Conservation (phyloP, 2,329 filamentous ascomycete species). For the Neurospora crassa region DNA sequence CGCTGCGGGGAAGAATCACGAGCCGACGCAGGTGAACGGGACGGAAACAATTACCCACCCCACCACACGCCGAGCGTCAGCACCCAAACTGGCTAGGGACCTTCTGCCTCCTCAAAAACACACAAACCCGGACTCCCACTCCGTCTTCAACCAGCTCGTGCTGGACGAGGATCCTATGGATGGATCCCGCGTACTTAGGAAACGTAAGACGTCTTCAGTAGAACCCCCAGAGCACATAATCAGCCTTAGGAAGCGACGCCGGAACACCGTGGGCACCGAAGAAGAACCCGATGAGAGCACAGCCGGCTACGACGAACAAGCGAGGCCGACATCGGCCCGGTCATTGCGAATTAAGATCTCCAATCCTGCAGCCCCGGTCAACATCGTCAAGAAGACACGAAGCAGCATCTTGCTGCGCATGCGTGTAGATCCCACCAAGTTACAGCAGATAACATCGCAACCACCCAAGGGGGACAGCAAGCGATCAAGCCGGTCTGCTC, state of each 20-base stretch:
- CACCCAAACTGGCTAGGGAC: conserved; percentile 60
- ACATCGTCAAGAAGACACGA: conserved; percentile 33
- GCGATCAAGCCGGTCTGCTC: conserved; percentile 28
- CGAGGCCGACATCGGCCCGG: conserved; percentile 40
- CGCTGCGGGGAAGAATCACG: conserved; percentile 18
- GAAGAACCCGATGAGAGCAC: conserved; percentile 28
- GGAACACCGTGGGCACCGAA: conserved; percentile 31
- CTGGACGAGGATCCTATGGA: conserved; percentile 65
- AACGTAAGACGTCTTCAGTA: conserved; percentile 71
- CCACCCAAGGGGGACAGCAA: conserved; percentile 47
- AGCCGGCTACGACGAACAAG: conserved; percentile 21
- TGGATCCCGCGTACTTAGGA: conserved; percentile 68
- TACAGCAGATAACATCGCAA: conserved; percentile 50
- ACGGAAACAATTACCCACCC: conserved; percentile 22
- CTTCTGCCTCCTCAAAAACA: conserved; percentile 61
- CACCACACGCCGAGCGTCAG: conserved; percentile 43
- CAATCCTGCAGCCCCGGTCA: conserved; percentile 24
- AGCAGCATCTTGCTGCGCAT: conserved; percentile 47
- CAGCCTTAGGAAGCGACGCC: conserved; percentile 43
- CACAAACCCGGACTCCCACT: conserved; percentile 60
- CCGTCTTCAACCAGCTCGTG: conserved; percentile 65
- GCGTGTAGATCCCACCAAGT: conserved; percentile 44
- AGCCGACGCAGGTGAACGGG: conserved; percentile 13
- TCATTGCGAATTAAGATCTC: conserved; percentile 46
- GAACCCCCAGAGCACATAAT: conserved; percentile 48